These are phyloP conservation scores for Colletotrichum plurivorum DNA, from an alignment of 2,329 filamentous ascomycete genomes.

Conservation along the genomic window DNA sequence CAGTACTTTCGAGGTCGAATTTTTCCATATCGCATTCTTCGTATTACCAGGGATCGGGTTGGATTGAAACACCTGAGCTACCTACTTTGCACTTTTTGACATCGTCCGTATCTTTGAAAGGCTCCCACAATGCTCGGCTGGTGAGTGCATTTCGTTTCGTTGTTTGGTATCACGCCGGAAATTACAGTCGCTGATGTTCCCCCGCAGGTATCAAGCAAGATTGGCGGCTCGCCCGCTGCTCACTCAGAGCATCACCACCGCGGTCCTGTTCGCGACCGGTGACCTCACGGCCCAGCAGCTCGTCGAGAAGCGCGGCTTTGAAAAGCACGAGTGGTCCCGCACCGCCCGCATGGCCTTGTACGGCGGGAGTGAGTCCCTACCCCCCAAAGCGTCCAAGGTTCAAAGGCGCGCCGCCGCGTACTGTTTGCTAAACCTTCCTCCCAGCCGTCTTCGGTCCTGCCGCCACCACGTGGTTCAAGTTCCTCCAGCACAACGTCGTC, in stretches of 20 bases:
- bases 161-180: neutral
- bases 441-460: constrained; percentile 87
- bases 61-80: neutral
- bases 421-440: neutral
- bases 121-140: constrained; percentile 39
- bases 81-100: too few species aligned
- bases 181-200: neutral
- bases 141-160: constrained; percentile 11
- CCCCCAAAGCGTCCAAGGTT: neutral
- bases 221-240: constrained; percentile 86
- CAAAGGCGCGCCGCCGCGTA: too few species aligned
- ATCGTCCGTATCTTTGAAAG: neutral
- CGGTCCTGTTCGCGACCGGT: constrained; percentile 92
- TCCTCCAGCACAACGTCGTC: constrained; percentile 79
- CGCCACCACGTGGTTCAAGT: constrained; percentile 87
- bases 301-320: constrained; percentile 84
- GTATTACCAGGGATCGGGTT: neutral
- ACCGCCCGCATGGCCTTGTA: constrained; percentile 86
- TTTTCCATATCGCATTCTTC: neutral
- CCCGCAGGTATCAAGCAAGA: constrained; percentile 82
- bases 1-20: neutral
- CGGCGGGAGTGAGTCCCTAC: constrained; percentile 74
- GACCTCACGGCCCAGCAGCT: constrained; percentile 92
- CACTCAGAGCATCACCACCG: constrained; percentile 91
- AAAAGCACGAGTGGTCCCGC: constrained; percentile 81